Evolutionary conservation across 257 asterid genomes (phyloP).

Genomic region (Voacanga thouarsii): DNA sequence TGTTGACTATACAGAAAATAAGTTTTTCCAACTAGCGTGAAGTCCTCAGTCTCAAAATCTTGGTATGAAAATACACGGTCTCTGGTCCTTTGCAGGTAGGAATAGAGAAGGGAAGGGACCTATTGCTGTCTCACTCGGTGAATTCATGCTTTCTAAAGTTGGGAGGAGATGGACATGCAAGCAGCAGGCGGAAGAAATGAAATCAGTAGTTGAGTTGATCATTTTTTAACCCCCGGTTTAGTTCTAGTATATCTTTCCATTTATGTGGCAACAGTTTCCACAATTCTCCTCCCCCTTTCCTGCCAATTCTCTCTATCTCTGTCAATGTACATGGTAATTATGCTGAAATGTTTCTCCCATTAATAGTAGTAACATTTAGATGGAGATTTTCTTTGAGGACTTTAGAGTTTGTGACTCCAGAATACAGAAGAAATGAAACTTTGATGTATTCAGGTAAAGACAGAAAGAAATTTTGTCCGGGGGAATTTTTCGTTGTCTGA

Average conservation of each 20-base stretch:
- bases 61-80: no score
- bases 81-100: neutral
- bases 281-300: neutral
- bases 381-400: neutral
- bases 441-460: neutral
- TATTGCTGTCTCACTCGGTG: neutral
- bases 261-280: neutral
- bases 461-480: no score
- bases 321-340: neutral
- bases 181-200: neutral
- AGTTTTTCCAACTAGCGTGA: no score
- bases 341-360: neutral
- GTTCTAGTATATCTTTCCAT: neutral
- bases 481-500: no score
- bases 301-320: neutral
- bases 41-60: neutral
- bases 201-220: neutral
- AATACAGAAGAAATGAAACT: neutral
- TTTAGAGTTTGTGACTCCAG: neutral
- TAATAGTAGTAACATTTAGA: neutral
- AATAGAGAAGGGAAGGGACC: neutral
- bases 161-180: neutral
- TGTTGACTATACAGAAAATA: no score
- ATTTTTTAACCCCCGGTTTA: neutral
- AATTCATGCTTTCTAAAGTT: neutral